Percentiles rank a stretch among this genome's conserved stretches.
Evolutionary conservation across 257 asterid species (phyloP).

Genomic region (Nicotiana tomentosiformis): DNA sequence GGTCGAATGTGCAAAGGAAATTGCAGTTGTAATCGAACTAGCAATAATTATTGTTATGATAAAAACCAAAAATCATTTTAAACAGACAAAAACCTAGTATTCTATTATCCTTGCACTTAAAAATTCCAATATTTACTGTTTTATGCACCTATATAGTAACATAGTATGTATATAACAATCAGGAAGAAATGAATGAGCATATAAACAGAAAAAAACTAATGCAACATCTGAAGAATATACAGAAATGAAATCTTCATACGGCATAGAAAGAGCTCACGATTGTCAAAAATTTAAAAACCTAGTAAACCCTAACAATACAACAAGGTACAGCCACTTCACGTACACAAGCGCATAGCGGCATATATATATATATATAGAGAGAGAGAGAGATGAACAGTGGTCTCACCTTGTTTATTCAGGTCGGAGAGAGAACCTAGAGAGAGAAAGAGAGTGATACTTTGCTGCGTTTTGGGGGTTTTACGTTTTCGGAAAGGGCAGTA

Average conservation of each 20-base stretch:
- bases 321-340: too few species aligned
- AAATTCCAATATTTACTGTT: not conserved
- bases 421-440: not conserved
- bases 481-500: too few species aligned
- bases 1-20: not conserved
- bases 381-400: not conserved
- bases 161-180: not conserved
- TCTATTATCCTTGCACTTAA: not conserved
- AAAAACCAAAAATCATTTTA: not conserved
- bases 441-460: not conserved
- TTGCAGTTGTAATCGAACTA: not conserved
- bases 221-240: not conserved
- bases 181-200: not conserved
- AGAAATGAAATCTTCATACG: not conserved
- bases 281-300: not conserved
- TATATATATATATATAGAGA: too few species aligned
- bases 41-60: not conserved
- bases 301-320: too few species aligned
- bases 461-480: not conserved
- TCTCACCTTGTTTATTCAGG: not conserved
- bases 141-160: not conserved
- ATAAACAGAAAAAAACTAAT: not conserved
- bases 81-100: not conserved
- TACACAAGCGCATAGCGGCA: not conserved
- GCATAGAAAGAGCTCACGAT: not conserved